phyloP scores from a whole-genome alignment of 768 basidiomycete genomes.

The Rhizopogon roseolus region DNA sequence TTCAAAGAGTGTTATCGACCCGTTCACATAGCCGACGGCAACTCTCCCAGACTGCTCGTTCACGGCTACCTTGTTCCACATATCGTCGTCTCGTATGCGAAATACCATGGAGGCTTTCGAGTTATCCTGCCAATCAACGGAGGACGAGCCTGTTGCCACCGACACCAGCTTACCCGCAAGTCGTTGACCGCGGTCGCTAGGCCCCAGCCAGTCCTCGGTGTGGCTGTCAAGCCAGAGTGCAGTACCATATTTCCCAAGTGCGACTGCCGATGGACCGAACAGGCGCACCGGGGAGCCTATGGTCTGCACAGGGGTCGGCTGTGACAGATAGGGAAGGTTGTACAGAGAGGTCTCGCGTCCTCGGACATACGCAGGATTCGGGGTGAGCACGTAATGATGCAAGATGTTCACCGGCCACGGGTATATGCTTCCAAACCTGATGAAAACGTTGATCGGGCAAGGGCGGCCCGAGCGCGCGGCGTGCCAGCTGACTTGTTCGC shows the following conservation, averaged over 20 bases:
- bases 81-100: conserved; percentile 38
- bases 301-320: conserved; percentile 28
- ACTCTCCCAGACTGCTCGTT: conserved; percentile 34
- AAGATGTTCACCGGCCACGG: conserved; percentile 70
- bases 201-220: conserved; percentile 43
- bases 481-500: conserved; percentile 25
- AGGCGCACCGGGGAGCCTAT: conserved; percentile 55
- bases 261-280: conserved; percentile 49
- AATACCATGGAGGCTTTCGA: conserved; percentile 33
- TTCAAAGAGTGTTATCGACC: conserved; percentile 45
- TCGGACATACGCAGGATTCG: conserved; percentile 35
- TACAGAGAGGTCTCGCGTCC: conserved; percentile 11
- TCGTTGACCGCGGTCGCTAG: conserved; percentile 51
- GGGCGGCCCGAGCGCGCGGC: conserved; percentile 8
- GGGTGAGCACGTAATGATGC: conserved; percentile 53
- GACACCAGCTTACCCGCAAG: conserved; percentile 39
- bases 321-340: conserved; percentile 45
- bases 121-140: not conserved
- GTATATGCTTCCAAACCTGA: conserved; percentile 56
- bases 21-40: conserved; percentile 32
- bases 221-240: conserved; percentile 66
- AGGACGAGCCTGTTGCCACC: not conserved
- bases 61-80: conserved; percentile 42
- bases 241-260: conserved; percentile 54
- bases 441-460: conserved; percentile 42